phyloP scores from a whole-genome alignment of 2,329 filamentous ascomycete species.

The Arthrobotrys pseudoclavata region DNA sequence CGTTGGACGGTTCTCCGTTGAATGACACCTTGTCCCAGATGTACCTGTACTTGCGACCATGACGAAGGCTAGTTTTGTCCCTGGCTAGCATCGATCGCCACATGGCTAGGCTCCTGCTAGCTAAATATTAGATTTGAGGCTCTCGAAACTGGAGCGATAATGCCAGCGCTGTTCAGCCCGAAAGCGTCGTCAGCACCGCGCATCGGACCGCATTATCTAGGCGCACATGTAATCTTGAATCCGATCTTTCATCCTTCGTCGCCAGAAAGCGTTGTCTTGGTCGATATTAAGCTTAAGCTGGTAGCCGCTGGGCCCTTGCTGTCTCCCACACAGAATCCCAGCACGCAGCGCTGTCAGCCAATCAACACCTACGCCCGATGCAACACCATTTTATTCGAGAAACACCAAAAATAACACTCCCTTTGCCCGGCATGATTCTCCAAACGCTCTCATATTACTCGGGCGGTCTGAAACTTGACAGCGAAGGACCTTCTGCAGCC shows the following conservation, averaged over 20 bases:
- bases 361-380: slow-evolving; percentile 39
- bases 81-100: slow-evolving; percentile 9
- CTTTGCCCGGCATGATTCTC: slow-evolving; percentile 37
- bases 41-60: slow-evolving; percentile 16
- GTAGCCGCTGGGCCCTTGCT: slow-evolving; percentile 44
- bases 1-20: background rate
- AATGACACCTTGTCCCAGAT: background rate
- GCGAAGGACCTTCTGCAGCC: slow-evolving; percentile 15
- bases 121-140: slow-evolving; percentile 25
- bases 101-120: slow-evolving; percentile 3
- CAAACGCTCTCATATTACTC: slow-evolving; percentile 35
- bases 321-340: slow-evolving; percentile 43
- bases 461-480: slow-evolving; percentile 46
- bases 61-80: slow-evolving; percentile 7
- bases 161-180: slow-evolving; percentile 5
- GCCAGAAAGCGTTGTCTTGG: background rate
- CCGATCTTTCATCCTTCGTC: background rate
- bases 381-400: slow-evolving; percentile 37
- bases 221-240: slow-evolving; percentile 22
- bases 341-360: slow-evolving; percentile 32
- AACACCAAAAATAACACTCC: slow-evolving; percentile 52
- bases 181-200: slow-evolving; percentile 50
- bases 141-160: slow-evolving; percentile 28
- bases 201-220: slow-evolving; percentile 44
- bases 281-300: slow-evolving; percentile 32